These are phyloP conservation scores for Debaryomyces prosopidis DNA, from an alignment of 805 yeast genomes.

Conservation along the genomic window DNA sequence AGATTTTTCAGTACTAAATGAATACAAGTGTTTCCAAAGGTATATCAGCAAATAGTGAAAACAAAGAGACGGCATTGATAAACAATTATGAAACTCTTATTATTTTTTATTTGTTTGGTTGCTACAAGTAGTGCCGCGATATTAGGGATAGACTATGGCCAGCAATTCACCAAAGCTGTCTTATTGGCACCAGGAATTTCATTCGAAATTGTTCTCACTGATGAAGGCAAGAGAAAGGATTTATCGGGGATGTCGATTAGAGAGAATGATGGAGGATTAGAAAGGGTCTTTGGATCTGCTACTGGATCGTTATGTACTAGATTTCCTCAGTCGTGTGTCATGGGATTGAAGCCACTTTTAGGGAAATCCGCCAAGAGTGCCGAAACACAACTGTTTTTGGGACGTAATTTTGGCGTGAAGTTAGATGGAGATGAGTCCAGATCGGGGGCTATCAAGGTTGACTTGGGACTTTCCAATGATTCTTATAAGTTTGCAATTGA, in stretches of 20 bases:
- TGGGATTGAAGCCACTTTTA: conserved; percentile 67
- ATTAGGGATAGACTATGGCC: conserved; percentile 87
- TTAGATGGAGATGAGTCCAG: conserved; percentile 38
- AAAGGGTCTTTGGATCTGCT: conserved; percentile 78
- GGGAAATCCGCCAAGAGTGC: conserved; percentile 59
- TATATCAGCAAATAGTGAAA: background rate
- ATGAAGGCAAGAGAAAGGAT: conserved; percentile 91
- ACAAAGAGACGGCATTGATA: background rate
- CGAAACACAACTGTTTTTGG: conserved; percentile 46
- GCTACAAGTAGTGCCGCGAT: conserved; percentile 54
- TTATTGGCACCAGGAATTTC: conserved; percentile 89
- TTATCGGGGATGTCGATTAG: conserved; percentile 73
- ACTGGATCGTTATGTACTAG: conserved; percentile 69
- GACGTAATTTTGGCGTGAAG: conserved; percentile 62
- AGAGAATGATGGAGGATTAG: conserved; percentile 45
- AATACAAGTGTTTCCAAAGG: too few species aligned
- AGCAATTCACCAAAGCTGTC: conserved; percentile 82
- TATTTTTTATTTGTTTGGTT: conserved; percentile 10
- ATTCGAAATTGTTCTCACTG: conserved; percentile 83
- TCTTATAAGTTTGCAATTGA: conserved; percentile 52
- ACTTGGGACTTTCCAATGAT: conserved; percentile 36
- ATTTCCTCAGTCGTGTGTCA: conserved; percentile 67
- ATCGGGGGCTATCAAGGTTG: conserved; percentile 57
- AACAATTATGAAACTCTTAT: conserved; percentile 8
- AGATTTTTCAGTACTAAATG: background rate